Evolutionary conservation across 768 basidiomycete species (phyloP).

Genomic region (Calvatia gigantea): DNA sequence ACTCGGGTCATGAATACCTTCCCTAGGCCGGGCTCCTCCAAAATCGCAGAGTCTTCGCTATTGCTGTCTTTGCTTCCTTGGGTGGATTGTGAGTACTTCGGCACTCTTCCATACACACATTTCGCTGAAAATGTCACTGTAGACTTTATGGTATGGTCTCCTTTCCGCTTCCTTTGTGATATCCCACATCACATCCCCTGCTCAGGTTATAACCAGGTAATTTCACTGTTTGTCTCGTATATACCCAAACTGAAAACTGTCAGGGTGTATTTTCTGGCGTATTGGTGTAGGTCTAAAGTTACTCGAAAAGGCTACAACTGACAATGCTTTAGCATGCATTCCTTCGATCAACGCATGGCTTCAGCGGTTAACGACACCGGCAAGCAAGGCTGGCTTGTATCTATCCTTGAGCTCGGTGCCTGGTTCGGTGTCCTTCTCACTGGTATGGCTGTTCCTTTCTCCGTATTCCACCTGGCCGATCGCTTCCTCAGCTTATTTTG

Average conservation of each 20-base stretch:
- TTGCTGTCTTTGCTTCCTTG: slow-evolving; percentile 75
- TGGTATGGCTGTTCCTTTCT: slow-evolving; percentile 29
- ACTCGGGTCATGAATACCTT: neutral
- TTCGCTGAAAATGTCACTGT: slow-evolving; percentile 10
- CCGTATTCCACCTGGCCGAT: neutral
- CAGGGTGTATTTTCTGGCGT: slow-evolving; percentile 78
- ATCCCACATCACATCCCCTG: neutral
- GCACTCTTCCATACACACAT: neutral
- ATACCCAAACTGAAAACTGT: neutral
- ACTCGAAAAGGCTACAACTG: neutral
- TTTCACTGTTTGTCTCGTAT: slow-evolving; percentile 5
- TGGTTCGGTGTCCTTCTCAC: slow-evolving; percentile 74
- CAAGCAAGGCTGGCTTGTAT: slow-evolving; percentile 69
- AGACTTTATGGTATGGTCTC: slow-evolving; percentile 56
- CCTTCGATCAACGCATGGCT: slow-evolving; percentile 53
- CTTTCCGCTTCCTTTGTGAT: neutral
- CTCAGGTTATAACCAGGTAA: slow-evolving; percentile 63
- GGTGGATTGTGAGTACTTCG: slow-evolving; percentile 60
- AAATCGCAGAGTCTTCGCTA: slow-evolving; percentile 61
- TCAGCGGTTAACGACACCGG: slow-evolving; percentile 46
- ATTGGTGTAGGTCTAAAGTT: slow-evolving; percentile 41
- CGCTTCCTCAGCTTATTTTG: slow-evolving; percentile 43
- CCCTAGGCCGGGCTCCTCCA: slow-evolving; percentile 57
- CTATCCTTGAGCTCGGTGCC: slow-evolving; percentile 72
- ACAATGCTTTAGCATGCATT: slow-evolving; percentile 36